Conservation (phyloP, 2,329 filamentous ascomycete species). For the Hymenoscyphus fraxineus region DNA sequence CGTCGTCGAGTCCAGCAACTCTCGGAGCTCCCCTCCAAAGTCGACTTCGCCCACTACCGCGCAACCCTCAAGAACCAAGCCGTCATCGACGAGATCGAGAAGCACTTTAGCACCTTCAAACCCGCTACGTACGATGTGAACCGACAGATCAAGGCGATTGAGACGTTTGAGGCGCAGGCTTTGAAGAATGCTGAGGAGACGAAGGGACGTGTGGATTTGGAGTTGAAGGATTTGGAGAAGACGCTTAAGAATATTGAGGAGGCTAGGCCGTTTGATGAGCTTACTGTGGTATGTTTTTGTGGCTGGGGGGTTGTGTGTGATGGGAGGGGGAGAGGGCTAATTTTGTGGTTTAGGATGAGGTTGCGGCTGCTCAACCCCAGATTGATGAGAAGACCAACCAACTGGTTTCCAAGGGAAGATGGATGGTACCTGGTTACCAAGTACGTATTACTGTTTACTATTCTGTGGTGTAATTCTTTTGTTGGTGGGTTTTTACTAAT, state of each 20-base stretch:
- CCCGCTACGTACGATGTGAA: slow-evolving; percentile 86
- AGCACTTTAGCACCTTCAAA: slow-evolving; percentile 88
- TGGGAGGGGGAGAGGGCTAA: slow-evolving; percentile 14
- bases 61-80: slow-evolving; percentile 90
- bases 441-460: slow-evolving; percentile 48
- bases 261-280: slow-evolving; percentile 90
- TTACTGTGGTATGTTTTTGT: slow-evolving; percentile 79
- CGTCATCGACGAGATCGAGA: slow-evolving; percentile 95
- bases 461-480: neutral
- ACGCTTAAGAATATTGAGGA: slow-evolving; percentile 97
- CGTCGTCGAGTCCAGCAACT: slow-evolving; percentile 88
- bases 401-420: slow-evolving; percentile 96
- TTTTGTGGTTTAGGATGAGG: slow-evolving; percentile 67
- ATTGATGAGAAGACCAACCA: slow-evolving; percentile 96
- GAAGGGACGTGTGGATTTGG: slow-evolving; percentile 91
- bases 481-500: slow-evolving; percentile 42
- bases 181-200: slow-evolving; percentile 96
- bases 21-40: slow-evolving; percentile 74
- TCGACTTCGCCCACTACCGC: slow-evolving; percentile 96
- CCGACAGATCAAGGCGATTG: slow-evolving; percentile 96
- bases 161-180: slow-evolving; percentile 95
- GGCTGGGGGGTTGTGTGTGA: neutral
- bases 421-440: slow-evolving; percentile 98
- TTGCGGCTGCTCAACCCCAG: slow-evolving; percentile 87
- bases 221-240: slow-evolving; percentile 89